Conservation (phyloP, 139 green algal genomes). For the Dunaliella sp. region DNA sequence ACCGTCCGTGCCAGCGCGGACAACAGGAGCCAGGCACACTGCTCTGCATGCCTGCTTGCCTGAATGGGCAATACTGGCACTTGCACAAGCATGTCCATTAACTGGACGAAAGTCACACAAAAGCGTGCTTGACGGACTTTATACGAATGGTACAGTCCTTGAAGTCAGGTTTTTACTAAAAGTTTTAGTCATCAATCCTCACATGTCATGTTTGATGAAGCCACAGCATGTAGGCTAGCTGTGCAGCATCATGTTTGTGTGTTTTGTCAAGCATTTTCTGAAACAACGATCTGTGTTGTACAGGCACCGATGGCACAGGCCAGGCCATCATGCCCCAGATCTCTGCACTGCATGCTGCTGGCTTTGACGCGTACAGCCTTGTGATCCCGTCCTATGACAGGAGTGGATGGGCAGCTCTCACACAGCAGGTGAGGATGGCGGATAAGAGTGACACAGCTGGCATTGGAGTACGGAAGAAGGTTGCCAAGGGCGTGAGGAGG, state of each 20-base stretch:
- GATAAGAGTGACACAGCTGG: neutral
- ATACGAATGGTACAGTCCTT: neutral
- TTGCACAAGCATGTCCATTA: no score
- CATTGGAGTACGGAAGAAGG: no score
- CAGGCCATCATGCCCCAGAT: constrained; percentile 60
- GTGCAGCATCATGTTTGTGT: neutral
- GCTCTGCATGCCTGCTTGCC: no score
- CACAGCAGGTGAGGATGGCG: neutral
- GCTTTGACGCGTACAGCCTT: constrained; percentile 55
- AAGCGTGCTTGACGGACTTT: neutral
- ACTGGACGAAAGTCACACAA: no score
- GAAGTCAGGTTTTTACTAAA: neutral
- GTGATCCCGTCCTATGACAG: constrained; percentile 45
- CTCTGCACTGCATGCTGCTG: constrained; percentile 23
- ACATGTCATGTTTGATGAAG: neutral
- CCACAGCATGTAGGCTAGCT: neutral
- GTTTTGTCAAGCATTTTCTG: neutral
- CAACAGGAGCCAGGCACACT: no score
- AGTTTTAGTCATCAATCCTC: neutral
- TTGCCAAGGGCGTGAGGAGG: neutral
- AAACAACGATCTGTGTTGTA: no score
- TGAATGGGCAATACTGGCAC: no score
- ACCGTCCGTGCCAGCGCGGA: no score
- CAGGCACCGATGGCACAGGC: constrained; percentile 70
- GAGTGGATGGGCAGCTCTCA: constrained; percentile 50